These are phyloP conservation scores for Calonectria naviculata DNA, from an alignment of 2,329 filamentous ascomycete genomes.

Conservation along the genomic window DNA sequence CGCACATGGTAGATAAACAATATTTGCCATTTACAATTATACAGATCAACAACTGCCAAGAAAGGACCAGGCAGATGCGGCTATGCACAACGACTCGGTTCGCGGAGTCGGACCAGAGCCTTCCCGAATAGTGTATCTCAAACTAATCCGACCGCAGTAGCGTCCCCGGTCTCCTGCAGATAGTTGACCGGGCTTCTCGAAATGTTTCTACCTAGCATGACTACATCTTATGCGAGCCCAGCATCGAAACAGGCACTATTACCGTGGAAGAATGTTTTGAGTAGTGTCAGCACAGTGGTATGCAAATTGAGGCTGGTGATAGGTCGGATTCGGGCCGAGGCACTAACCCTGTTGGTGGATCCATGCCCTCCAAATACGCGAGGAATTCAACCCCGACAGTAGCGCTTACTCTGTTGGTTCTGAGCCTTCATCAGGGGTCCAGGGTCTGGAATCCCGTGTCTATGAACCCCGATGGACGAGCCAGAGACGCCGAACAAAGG, in stretches of 20 bases:
- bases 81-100: background rate
- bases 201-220: background rate
- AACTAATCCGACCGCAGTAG: background rate
- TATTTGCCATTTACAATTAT: background rate
- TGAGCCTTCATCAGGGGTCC: background rate
- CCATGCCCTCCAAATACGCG: background rate
- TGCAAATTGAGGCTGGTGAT: background rate
- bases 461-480: background rate
- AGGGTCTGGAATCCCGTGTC: background rate
- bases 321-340: background rate
- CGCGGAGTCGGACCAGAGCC: background rate
- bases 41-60: background rate
- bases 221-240: background rate
- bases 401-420: background rate
- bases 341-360: background rate
- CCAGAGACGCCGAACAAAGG: background rate
- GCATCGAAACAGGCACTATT: background rate
- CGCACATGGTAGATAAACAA: background rate
- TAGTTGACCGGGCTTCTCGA: background rate
- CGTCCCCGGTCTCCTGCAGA: background rate
- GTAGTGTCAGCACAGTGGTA: background rate
- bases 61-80: background rate
- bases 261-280: background rate
- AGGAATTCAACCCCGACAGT: background rate
- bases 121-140: background rate